Base-by-base conservation (phyloP, 345 rosid genomes). In the Populus alba region DNA sequence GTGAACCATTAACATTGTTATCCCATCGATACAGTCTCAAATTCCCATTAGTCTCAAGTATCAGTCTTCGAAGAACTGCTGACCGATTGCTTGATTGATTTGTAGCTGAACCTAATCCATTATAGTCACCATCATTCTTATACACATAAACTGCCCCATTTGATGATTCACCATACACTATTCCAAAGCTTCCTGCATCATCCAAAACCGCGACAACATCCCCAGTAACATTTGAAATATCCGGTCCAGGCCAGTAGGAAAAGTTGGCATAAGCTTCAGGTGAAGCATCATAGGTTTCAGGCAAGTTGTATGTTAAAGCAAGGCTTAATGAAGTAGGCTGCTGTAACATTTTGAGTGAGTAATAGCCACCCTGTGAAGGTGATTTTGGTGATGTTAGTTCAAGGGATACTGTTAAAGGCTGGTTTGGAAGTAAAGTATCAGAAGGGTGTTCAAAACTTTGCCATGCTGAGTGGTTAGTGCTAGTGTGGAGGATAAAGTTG, bases 231-330 rank as follows among this genome's bases (percentile, higher is more conserved):
- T 95, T 93, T 0, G 99, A 95, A 61, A 95, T 91, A 33, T 93
- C 97, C 0, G 99, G 99, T 39, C 89, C 92, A 11, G 85, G 79
- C 98, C 99, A 93, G 78, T 95, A 95, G n/a, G 98, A 89, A 79
- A 87, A 90, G 80, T 95, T 95, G 66, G 85, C 83, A 66, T 84
- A 82, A 62, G 84, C 74, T 25, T 82, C 75, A 22, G 85, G 74
- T 1, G 87, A 81, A 68, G 82, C 69, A 70, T 83, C 81, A n/a
- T 41, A 68, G 5, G 84, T 13, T 37, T 73, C 78, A 0, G 89
- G 90, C 81, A 88, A 72, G 79, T 85, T 95, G 78, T 86, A 93
- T 20, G 94, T 95, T 79, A 95, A 78, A 22, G 90, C 96, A 62
- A 95, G 94, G 87, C 86, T 92, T n/a, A 95, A 75, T 6, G 99